Conservation (phyloP, 768 basidiomycete genomes). For the Boletales sp. region DNA sequence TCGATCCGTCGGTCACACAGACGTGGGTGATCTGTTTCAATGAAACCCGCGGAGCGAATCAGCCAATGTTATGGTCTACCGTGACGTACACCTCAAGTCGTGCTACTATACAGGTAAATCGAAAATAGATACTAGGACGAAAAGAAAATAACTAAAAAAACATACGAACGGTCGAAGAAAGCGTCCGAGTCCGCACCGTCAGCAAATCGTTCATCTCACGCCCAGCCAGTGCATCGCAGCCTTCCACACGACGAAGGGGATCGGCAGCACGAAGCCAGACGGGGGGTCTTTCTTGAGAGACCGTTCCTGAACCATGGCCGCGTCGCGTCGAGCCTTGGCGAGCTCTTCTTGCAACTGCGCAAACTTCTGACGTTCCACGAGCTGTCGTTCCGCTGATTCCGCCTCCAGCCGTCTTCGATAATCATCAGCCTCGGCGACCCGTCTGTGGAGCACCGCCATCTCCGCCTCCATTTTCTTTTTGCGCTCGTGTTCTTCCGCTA, state of each 20-base stretch:
- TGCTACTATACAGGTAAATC: slow-evolving; percentile 5
- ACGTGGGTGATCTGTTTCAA: neutral
- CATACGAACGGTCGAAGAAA: neutral
- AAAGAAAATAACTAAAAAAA: neutral
- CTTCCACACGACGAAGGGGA: slow-evolving; percentile 33
- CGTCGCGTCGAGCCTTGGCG: slow-evolving; percentile 25
- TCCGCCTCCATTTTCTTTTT: slow-evolving; percentile 27
- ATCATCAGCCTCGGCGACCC: slow-evolving; percentile 26
- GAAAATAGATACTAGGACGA: slow-evolving; percentile 17
- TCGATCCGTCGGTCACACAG: neutral
- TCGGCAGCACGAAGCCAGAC: slow-evolving; percentile 27
- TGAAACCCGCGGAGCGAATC: neutral
- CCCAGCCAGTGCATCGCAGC: slow-evolving; percentile 33
- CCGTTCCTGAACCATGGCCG: slow-evolving; percentile 22
- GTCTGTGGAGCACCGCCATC: slow-evolving; percentile 23
- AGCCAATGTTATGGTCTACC: no score
- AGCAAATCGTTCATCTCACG: slow-evolving; percentile 14
- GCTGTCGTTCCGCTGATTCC: slow-evolving; percentile 25
- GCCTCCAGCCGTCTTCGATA: slow-evolving; percentile 25
- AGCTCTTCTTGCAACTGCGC: slow-evolving; percentile 31
- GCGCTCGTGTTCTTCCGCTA: slow-evolving; percentile 29
- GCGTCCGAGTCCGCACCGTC: neutral
- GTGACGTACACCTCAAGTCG: neutral
- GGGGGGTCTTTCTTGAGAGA: slow-evolving; percentile 27
- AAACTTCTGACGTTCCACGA: slow-evolving; percentile 25